Base-by-base conservation (phyloP, 2,329 filamentous ascomycete species). In the Sporothrix curviconia region DNA sequence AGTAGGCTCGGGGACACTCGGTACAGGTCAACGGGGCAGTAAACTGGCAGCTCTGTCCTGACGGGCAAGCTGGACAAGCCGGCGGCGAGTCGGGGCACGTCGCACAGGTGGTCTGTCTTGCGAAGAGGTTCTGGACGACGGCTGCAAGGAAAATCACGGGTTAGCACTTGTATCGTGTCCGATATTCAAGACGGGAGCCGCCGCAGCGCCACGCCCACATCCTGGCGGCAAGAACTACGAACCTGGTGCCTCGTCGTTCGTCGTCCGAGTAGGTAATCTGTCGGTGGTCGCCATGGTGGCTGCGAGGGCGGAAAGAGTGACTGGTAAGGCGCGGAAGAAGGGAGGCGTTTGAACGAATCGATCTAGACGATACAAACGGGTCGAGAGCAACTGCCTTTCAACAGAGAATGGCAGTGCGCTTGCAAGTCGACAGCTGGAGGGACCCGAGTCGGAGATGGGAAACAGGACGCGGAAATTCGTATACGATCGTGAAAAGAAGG, bases 1-100 rank as follows among this genome's bases (percentile, higher is more conserved):
- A 82, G 59, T 78, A 67, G 15, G 76, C 75, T 56, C 71, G 70
- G 8, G 77, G 66, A 61, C 80, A 83, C 62, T 74, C 69, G 2
- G 65, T 69, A 66, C 79, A 82, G 46, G 70, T 72, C 43, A 73
- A 63, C 7, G 75, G 75, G 7, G 76, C 67, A 7, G 74, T 76
- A 56, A 75, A 75, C 58, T 73, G 70, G 62, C 80, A 83, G 44
- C 65, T 70, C 58, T 77, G 67, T 24, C 69, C 70, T 1, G 67
- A 57, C 9, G 64, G 63, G 62, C 80, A 83, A 3, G 63, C 49
- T 6, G 80, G 79, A 56, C 79, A 82, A 22, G 72, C 70, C 34
- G 68, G 75, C 54, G 67, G 61, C 2, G 60, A 65, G 51, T 73
- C 70, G 28, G 75, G 72, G 65, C 79, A 82, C 43, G 72, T 63